Percentiles rank a stretch among this genome's conserved stretches.
These are phyloP conservation scores for Rhizodiscina lignyota DNA, from an alignment of 495 filamentous ascomycete genomes.

Conservation along the genomic window DNA sequence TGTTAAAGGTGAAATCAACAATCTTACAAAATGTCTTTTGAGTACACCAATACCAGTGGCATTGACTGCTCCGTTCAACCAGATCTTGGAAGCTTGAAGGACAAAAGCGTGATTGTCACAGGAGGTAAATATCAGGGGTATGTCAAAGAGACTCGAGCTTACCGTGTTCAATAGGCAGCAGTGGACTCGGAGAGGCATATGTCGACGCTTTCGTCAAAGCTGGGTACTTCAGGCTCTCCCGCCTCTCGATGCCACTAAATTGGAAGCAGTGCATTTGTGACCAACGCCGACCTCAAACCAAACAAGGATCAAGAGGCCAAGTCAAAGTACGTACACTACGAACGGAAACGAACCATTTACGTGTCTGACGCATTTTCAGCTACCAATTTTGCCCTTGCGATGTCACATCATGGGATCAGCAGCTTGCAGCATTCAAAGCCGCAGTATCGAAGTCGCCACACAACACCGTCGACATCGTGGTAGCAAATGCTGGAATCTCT, in stretches of 20 bases:
- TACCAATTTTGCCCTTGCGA: too few species aligned
- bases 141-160: background rate
- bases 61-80: background rate
- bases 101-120: background rate
- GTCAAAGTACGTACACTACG: background rate
- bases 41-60: background rate
- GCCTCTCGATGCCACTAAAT: background rate
- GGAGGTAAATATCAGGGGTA: background rate
- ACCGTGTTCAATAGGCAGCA: background rate
- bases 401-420: background rate
- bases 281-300: constrained; percentile 1
- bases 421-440: constrained; percentile 1
- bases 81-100: background rate
- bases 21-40: background rate
- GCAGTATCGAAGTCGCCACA: background rate
- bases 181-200: background rate
- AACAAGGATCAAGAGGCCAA: background rate
- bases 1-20: too few species aligned
- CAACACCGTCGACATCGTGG: constrained; percentile 2
- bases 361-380: too few species aligned
- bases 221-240: background rate
- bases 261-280: constrained; percentile 1
- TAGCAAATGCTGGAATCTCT: constrained; percentile 3
- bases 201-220: background rate
- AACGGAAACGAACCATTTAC: background rate